Evolutionary conservation across 306 rosid genomes (phyloP), one percentile per base, ranked within the genome.

Genomic region (Dalbergia oliveri): DNA sequence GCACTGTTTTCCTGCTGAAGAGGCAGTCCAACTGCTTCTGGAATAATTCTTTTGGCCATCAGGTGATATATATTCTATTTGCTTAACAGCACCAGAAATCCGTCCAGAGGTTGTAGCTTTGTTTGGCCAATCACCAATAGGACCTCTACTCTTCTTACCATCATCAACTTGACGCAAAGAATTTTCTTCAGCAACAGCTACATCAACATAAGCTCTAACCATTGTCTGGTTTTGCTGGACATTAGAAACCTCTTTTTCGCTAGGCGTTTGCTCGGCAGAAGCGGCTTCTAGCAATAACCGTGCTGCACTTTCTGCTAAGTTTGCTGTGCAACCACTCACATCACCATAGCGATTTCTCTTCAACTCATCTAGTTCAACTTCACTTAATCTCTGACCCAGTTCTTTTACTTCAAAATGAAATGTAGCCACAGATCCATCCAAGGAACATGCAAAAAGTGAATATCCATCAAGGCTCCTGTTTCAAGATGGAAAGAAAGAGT

Each of bases 381-480:
- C 97, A 72, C 75, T 88, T 73, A 93, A 79, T 76, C 97, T 88
- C 86, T 87, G 88, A 76, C 99, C 99, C 86, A 95, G 92, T 86
- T 95, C 99, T 84, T 88, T 91, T 34, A 77, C 90, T 53, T 95
- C 98, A 86, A 95, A 95, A 91, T 93, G 93, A 82, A 90, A 95
- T 66, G 93, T 88, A 57, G 96, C 97, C 65, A 91, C 93, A 8
- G 99, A 87, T 74, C 99, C 99, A 79, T 95, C 99, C 96, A 95
- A 88, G 73, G 99, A 95, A 81, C 99, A 95, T 5, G 99, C 98
- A 82, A 93, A 91, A 54, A 95, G 97, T 53, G 96, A 87, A 90
- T 93, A 93, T 62, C 99, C 99, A 84, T 95, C 98, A 11, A 97
- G 99, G 82, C 98, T 91, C 99, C 99, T 95, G 90, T 88, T 87